Evolutionary conservation across 352 stramenopile genomes (phyloP), one percentile per base, ranked within the genome.

Genomic region (Phytopythium vexans): DNA sequence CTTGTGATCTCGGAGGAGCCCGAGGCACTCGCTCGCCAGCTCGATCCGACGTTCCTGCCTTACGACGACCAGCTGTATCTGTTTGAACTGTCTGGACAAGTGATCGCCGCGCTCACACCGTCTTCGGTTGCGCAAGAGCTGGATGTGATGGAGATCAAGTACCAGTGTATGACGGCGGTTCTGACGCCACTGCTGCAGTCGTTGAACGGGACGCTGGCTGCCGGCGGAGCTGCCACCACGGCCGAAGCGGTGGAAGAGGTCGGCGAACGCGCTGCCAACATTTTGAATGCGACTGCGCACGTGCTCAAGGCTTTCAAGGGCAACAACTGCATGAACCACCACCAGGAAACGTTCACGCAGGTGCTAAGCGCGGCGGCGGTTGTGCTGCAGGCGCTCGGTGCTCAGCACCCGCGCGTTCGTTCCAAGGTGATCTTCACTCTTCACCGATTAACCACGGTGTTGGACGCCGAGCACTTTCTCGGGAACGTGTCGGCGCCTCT

Each of bases 61-160:
- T 77, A 81, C 42, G 81, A 91, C 33, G 84, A 94, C 50, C 83
- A 91, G 52, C 50, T 94, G 37, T 94, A 94, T 56, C 66, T 96
- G 11, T 96, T 94, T 54, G 84, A 96, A 58, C 69, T 94, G 1
- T 77, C 84, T 5, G 86, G 86, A 5, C 80, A 94, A 40, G 75
- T 96, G 32, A 90, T 96, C 37, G 77, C 82, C 39, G 83, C 76
- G 36, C 67, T 92, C 8, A 61, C 68, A 6, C 44, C 53, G 6
- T 57, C 52, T 15, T 54, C 58, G 6, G 12, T 41, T 8, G 47
- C 57, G 5, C 54, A 60, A 0, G 69, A 79, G 34, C 65, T 68
- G 36, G 47, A 52, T 36, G 57, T 73, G 14, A 74, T 87, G 54
- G 69, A 82, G 16, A 68, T 83, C 35, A 94, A 91, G 63, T 88